Evolutionary conservation across 371 early-diverging fungal genomes (phyloP).

Genomic region (Apophysomyces elegans): DNA sequence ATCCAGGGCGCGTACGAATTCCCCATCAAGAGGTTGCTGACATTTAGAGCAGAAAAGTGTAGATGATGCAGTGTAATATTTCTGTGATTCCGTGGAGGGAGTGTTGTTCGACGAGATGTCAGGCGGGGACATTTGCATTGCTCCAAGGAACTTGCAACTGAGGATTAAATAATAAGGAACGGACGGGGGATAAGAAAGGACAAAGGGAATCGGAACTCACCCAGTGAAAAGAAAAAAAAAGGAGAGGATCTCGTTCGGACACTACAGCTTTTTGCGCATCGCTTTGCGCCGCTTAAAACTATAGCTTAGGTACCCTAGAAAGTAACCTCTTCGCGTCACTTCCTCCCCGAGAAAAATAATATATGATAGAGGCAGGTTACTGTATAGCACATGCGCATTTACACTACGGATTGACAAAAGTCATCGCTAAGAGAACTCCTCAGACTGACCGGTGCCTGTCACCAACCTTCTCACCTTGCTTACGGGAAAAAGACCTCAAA

Average conservation of each 20-base stretch:
- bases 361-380: too few species aligned
- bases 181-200: constrained; percentile 3
- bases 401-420: too few species aligned
- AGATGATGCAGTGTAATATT: constrained; percentile 5
- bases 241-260: not conserved
- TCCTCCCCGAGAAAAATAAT: too few species aligned
- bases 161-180: constrained; percentile 8
- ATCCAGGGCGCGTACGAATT: constrained; percentile 90
- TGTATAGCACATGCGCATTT: too few species aligned
- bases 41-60: constrained; percentile 31
- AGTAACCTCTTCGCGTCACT: too few species aligned
- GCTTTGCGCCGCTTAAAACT: too few species aligned
- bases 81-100: constrained; percentile 8
- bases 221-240: not conserved
- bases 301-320: too few species aligned
- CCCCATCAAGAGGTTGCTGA: constrained; percentile 58
- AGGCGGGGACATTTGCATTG: constrained; percentile 10
- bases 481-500: too few species aligned
- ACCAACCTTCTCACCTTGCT: too few species aligned
- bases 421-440: too few species aligned
- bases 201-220: constrained; percentile 11
- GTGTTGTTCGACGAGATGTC: constrained; percentile 5
- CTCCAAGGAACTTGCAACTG: constrained; percentile 11
- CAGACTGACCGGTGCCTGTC: too few species aligned
- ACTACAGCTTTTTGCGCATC: too few species aligned